Conservation (phyloP, 2,329 filamentous ascomycete genomes). For the Camptophora hylomeconis region DNA sequence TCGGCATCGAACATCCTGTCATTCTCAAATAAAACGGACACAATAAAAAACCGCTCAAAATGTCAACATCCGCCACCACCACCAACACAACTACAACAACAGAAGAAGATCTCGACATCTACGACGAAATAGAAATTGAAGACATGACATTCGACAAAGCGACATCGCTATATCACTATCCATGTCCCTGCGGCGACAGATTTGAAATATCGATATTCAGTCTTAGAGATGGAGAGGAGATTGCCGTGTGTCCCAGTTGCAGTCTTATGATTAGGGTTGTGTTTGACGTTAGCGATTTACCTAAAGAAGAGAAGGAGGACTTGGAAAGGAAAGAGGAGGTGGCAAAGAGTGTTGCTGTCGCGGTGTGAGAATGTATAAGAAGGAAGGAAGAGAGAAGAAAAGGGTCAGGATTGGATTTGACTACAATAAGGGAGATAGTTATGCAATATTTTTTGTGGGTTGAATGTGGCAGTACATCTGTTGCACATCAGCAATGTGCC, state of each 20-base stretch:
- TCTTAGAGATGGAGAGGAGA: slow-evolving; percentile 76
- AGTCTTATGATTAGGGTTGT: slow-evolving; percentile 94
- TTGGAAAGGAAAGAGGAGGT: slow-evolving; percentile 3
- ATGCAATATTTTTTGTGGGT: no score
- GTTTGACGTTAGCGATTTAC: slow-evolving; percentile 59
- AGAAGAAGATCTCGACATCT: slow-evolving; percentile 55
- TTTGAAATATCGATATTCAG: slow-evolving; percentile 85
- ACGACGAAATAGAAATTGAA: slow-evolving; percentile 97
- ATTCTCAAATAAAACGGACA: no score
- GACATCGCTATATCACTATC: slow-evolving; percentile 85
- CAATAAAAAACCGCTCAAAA: no score
- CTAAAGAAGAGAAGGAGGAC: slow-evolving; percentile 5
- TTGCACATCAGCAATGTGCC: no score
- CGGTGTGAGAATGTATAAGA: slow-evolving; percentile 1
- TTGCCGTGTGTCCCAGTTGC: slow-evolving; percentile 95
- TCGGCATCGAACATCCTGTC: no score
- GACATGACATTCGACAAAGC: slow-evolving; percentile 85
- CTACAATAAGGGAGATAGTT: no score
- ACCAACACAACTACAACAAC: slow-evolving; percentile 5
- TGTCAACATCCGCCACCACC: no score
- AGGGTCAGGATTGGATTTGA: no score
- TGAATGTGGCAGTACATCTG: no score
- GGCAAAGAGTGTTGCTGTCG: slow-evolving; percentile 1
- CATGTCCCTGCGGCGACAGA: slow-evolving; percentile 90
- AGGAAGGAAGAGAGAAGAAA: no score